Evolutionary conservation across 306 rosid species (phyloP), one percentile per base, ranked within the genome.

Genomic region (Cucurbita ficifolia): DNA sequence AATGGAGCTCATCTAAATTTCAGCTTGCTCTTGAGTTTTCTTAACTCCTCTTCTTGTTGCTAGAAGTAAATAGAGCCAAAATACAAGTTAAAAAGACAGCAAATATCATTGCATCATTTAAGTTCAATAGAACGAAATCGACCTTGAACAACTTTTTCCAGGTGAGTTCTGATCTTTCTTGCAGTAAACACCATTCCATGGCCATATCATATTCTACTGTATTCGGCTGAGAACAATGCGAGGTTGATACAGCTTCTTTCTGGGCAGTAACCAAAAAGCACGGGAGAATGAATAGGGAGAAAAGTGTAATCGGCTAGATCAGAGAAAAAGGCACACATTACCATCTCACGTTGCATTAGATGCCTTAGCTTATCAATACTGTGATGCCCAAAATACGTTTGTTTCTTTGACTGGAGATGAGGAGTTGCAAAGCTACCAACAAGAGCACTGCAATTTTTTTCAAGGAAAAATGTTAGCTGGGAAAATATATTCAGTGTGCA

Each of bases 21-120:
- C 53, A 88, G 82, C 81, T 83, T 83, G 56, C 81, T 82, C 80
- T 73, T 79, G 46, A 90, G 87, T 78, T 84, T 83, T 42, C 73
- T 84, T 68, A 86, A 76, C 84, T 86, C 89, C 78, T 79, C 79
- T 5, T 78, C 88, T 75, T 94, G 98, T 80, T 63, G 87, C 98
- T 94, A 63, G 19, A 77, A 39, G 70, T 68, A 49, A 49, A 63
- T 73, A 60, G 16, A 61, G 7, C 55, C 4, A 5, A 12, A 61
- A 68, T 70, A 38, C 38, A 19, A 46, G 42, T 46, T 21, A 12
- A 12, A 10, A n/a, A 46, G 55, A n/a, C 8, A 29, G 7, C 58
- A 70, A 70, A 73, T 35, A 77, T 57, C 76, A 70, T 76, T 72
- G 49, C 62, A 48, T 45, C 22, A 67, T 68, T 46, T 68, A 46